Base-by-base conservation (phyloP, 495 filamentous ascomycete species). In the Tuber aestivum region DNA sequence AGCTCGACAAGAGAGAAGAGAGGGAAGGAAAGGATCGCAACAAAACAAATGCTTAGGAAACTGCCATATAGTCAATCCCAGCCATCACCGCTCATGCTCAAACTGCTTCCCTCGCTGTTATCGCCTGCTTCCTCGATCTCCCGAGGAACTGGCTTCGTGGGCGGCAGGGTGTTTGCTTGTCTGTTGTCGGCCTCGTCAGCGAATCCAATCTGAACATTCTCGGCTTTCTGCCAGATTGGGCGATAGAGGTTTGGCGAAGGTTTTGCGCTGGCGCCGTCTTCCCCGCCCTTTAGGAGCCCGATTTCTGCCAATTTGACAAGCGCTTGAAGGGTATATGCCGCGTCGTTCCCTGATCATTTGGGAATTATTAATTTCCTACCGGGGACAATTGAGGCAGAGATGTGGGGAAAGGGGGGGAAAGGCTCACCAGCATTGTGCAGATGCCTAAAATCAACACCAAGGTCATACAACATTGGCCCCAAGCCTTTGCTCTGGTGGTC, bases 291-390 rank as follows among this genome's bases (percentile, higher is more conserved):
- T 18, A 72, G 73, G 21, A 83, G 79, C 61, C 83, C 76, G 80
- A 84, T 86, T 76, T 93, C 82, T 69, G 88, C 86, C 78, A 97
- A 87, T 20, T 85, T 87, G 18, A 98, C 82, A 86, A 97, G 87
- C 41, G 89, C 91, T 76, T 90, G 89, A 75, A 97, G 81, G 0
- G 95, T 95, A 83, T 92, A 97, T 9, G 89, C 89, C 7, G 95
- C 95, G 82, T 99, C 95, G 82, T 99, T 99, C n/a, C 95, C 81
- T 82, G n/a, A 41, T 73, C 23, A n/a, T 27, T 18, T 69, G 48
- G 68, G 56, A 61, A 56, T 16, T 27, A 69, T 45, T 27, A 37
- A 65, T 20, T 27, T 37, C 10, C 4, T 35, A n/a, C 42, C 45
- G 14, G 9, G 40, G 9, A 35, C 16, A 32, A 32, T n/a, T 35